Evolutionary conservation across 2,329 filamentous ascomycete species (phyloP), one percentile per base, ranked within the genome.

Genomic region (Byssochlamys sp.): DNA sequence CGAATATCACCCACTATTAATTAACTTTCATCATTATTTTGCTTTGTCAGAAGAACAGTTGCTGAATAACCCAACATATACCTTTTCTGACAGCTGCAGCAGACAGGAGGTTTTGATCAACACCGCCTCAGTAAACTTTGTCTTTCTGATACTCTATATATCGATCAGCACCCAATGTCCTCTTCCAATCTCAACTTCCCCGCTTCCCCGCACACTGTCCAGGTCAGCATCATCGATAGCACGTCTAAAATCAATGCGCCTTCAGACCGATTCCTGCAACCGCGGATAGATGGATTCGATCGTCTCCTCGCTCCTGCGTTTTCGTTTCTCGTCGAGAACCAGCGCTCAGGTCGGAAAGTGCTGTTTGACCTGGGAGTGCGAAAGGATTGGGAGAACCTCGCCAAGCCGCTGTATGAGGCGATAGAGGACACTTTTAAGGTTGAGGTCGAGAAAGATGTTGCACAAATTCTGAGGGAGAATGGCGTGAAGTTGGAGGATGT

Each of bases 271-370:
- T 66, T 69, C 56, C 33, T 68, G 3, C 27, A 55, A 4, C 66
- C 64, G 2, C 14, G 19, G 9, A 49, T 57, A 7, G 55, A 52
- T 33, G 31, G 31, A 4, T 28, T 49, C 25, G 29, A 52, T 19
- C 31, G 39, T 7, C 9, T 54, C 2, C 9, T 54, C 31, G 39
- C 35, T 29, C 53, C 53, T 51, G 55, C 55, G 28, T 57, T 57
- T 28, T 26, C 56, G 2, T 82, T 81, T 63, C 67, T 80, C 1
- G 75, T 82, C 55, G 71, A 78, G 56, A 78, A 81, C 57, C 61
- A 65, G 5, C 49, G 56, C 4, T 65, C 67, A 56, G 57, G 60
- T 3, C 61, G 63, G 12, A 63, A 62, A 5, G 56, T 74, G 2
- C 60, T 74, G n/a, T 74, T 73, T 57, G 72, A 75, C 56, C 65